Conservation (phyloP, 2,329 filamentous ascomycete genomes). For the Cladorrhinum sp. region DNA sequence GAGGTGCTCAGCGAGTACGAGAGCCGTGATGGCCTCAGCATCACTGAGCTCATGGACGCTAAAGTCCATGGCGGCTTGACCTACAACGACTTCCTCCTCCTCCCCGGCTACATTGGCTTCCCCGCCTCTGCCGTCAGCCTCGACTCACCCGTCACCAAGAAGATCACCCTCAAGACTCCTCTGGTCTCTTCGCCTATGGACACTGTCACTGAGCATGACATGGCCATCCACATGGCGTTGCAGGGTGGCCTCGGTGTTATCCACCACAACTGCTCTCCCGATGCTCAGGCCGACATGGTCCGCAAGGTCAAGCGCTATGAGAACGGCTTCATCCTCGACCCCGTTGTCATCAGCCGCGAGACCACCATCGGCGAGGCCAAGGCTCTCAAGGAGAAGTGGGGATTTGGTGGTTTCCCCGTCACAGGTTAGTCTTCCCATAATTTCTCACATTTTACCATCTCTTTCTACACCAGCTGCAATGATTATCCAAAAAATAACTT, state of each 20-base stretch:
- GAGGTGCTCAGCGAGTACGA: conserved; percentile 80
- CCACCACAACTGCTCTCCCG: conserved; percentile 98
- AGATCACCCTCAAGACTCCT: conserved; percentile 92
- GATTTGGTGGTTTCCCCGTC: conserved; percentile 96
- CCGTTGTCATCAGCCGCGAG: conserved; percentile 81
- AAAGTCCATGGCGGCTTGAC: conserved; percentile 90
- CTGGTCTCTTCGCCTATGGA: conserved; percentile 99
- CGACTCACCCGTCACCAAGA: conserved; percentile 90
- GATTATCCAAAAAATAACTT: conserved; percentile 96
- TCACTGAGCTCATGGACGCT: conserved; percentile 84
- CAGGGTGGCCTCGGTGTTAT: conserved; percentile 90
- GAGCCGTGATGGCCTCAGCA: conserved; percentile 78
- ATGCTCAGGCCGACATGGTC: conserved; percentile 98
- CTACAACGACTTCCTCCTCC: conserved; percentile 97
- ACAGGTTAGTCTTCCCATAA: conserved; percentile 69
- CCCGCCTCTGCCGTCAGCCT: conserved; percentile 83
- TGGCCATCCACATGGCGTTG: conserved; percentile 96
- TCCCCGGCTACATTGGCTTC: conserved; percentile 98
- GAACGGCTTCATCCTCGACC: conserved; percentile 97
- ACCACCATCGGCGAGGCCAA: conserved; percentile 91
- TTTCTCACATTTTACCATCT: conserved; percentile 20
- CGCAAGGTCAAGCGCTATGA: conserved; percentile 98
- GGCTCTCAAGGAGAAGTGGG: conserved; percentile 94
- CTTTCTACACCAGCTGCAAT: conserved; percentile 37
- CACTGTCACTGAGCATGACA: conserved; percentile 98